These are phyloP conservation scores for Myriangium duriaei DNA, from an alignment of 2,329 filamentous ascomycete species.

Conservation along the genomic window DNA sequence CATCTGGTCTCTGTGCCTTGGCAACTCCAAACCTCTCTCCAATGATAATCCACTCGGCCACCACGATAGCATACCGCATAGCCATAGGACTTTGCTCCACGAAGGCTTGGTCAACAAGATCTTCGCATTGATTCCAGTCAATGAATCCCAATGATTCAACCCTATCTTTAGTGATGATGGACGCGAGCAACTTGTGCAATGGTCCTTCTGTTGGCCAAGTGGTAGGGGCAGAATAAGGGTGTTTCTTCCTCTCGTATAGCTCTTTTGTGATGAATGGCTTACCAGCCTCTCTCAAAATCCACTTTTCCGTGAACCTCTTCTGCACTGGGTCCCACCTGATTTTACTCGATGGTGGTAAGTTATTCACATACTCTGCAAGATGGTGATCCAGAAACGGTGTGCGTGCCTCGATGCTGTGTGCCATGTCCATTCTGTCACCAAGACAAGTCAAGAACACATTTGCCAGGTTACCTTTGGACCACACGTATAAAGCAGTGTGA, in stretches of 20 bases:
- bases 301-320: constrained; percentile 31
- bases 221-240: constrained; percentile 36
- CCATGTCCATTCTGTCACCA: constrained; percentile 36
- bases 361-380: constrained; percentile 28
- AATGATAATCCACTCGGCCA: constrained; percentile 35
- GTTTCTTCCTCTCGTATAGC: constrained; percentile 38
- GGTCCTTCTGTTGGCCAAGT: constrained; percentile 31
- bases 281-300: constrained; percentile 39
- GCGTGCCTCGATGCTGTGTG: constrained; percentile 28
- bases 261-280: constrained; percentile 41
- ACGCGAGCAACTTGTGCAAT: constrained; percentile 26
- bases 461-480: constrained; percentile 24
- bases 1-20: constrained; percentile 17
- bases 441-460: constrained; percentile 31
- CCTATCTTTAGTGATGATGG: constrained; percentile 19
- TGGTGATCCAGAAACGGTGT: constrained; percentile 31
- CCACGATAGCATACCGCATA: constrained; percentile 27
- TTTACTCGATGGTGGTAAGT: constrained; percentile 26
- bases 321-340: constrained; percentile 20
- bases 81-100: constrained; percentile 18
- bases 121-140: constrained; percentile 16
- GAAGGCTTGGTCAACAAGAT: constrained; percentile 29
- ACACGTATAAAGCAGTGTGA: constrained; percentile 28
- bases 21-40: constrained; percentile 31
- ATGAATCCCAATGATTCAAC: constrained; percentile 20